Conservation (phyloP, 495 filamentous ascomycete species). For the Daldinia bambusicola region DNA sequence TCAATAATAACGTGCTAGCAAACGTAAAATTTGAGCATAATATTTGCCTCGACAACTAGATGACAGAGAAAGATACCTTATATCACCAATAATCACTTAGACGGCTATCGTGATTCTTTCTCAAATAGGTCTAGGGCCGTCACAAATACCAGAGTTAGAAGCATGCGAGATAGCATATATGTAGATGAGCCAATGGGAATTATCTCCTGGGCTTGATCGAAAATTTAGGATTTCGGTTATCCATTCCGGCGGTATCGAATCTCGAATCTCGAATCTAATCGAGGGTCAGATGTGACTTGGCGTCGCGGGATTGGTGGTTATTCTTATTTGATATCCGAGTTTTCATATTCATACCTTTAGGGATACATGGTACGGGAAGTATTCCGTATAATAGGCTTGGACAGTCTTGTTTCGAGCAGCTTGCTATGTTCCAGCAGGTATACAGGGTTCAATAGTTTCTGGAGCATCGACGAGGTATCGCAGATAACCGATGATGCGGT, state of each 20-base stretch:
- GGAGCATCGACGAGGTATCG: too few species aligned
- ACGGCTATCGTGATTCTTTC: not conserved
- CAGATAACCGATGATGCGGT: too few species aligned
- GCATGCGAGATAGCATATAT: constrained; percentile 9
- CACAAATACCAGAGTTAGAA: not conserved
- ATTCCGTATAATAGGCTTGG: too few species aligned
- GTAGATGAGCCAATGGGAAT: constrained; percentile 22
- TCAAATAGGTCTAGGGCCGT: constrained; percentile 3
- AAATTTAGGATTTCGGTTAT: constrained; percentile 19
- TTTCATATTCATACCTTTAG: too few species aligned
- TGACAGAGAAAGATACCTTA: not conserved
- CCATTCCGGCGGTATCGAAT: constrained; percentile 13
- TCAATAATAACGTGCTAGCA: not conserved
- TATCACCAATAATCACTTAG: not conserved
- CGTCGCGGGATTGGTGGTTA: not conserved
- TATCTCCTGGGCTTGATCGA: constrained; percentile 1
- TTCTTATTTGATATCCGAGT: constrained; percentile 4
- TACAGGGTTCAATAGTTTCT: too few species aligned
- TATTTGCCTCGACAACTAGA: not conserved
- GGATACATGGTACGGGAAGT: too few species aligned
- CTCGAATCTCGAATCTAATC: constrained; percentile 10
- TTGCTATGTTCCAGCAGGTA: too few species aligned
- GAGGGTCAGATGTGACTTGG: not conserved
- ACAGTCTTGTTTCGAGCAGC: too few species aligned
- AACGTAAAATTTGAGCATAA: not conserved